phyloP scores from a whole-genome alignment of 1,139 yeast genomes.

The Debaryomyces udenii region DNA sequence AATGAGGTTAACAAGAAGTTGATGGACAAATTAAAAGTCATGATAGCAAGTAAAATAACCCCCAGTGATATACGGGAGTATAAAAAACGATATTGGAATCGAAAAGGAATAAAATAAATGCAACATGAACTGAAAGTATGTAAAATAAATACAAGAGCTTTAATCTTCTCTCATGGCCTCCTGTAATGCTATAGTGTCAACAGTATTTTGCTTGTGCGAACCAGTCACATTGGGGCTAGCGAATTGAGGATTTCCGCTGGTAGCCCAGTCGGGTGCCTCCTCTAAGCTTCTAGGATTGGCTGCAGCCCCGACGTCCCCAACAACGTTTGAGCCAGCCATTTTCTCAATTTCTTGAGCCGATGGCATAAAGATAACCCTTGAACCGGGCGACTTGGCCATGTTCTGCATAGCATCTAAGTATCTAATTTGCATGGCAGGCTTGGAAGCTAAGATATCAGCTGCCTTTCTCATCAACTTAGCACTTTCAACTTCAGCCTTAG shows the following conservation, averaged over 20 bases:
- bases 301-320: slow-evolving; percentile 13
- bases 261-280: slow-evolving; percentile 26
- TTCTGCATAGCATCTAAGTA: slow-evolving; percentile 79
- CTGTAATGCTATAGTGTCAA: slow-evolving; percentile 33
- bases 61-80: slow-evolving; percentile 17
- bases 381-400: slow-evolving; percentile 64
- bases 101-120: slow-evolving; percentile 10
- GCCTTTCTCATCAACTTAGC: slow-evolving; percentile 81
- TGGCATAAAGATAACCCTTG: slow-evolving; percentile 79
- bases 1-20: slow-evolving; percentile 1
- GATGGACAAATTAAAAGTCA: slow-evolving; percentile 10
- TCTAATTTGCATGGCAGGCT: slow-evolving; percentile 80
- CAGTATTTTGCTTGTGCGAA: slow-evolving; percentile 17
- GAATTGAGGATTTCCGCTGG: not conserved
- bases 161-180: slow-evolving; percentile 26
- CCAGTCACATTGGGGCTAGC: slow-evolving; percentile 13
- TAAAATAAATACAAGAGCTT: not conserved
- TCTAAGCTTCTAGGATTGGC: slow-evolving; percentile 15
- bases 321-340: slow-evolving; percentile 29
- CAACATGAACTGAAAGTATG: not conserved
- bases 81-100: slow-evolving; percentile 16
- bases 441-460: slow-evolving; percentile 74
- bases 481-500: slow-evolving; percentile 75
- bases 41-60: slow-evolving; percentile 18
- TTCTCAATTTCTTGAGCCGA: slow-evolving; percentile 46